phyloP scores from a whole-genome alignment of 2,329 filamentous ascomycete genomes.

The Parastagonospora avenae region DNA sequence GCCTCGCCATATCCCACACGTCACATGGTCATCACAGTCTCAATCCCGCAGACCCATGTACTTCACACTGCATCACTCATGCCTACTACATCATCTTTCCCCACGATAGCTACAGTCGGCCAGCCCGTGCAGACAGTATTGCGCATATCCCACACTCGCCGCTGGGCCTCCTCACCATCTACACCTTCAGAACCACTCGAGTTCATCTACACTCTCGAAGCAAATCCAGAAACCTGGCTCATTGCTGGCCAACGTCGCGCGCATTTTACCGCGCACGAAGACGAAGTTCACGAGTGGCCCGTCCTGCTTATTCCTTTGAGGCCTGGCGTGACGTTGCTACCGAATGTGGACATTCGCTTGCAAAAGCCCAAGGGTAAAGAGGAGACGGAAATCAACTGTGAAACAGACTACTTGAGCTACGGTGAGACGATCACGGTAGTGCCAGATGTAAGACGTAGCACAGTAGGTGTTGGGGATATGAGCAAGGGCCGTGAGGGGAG shows the following conservation, averaged over 20 bases:
- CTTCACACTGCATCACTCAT: slow-evolving; percentile 78
- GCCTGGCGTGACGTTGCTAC: slow-evolving; percentile 77
- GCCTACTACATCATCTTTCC: slow-evolving; percentile 29
- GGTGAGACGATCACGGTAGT: slow-evolving; percentile 79
- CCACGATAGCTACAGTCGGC: slow-evolving; percentile 61
- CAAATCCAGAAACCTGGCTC: slow-evolving; percentile 78
- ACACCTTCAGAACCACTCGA: slow-evolving; percentile 60
- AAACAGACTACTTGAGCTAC: slow-evolving; percentile 79
- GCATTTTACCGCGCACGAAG: slow-evolving; percentile 67
- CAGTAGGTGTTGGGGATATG: slow-evolving; percentile 42
- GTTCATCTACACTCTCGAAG: slow-evolving; percentile 83
- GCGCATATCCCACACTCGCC: slow-evolving; percentile 60
- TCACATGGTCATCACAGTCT: slow-evolving; percentile 85
- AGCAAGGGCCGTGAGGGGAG: slow-evolving; percentile 20
- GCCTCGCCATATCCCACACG: slow-evolving; percentile 52
- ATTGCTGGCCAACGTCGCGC: slow-evolving; percentile 81
- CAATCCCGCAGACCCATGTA: slow-evolving; percentile 81
- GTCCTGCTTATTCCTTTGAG: slow-evolving; percentile 81
- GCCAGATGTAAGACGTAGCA: slow-evolving; percentile 72
- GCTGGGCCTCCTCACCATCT: slow-evolving; percentile 51
- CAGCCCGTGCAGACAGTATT: slow-evolving; percentile 69
- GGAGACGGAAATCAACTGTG: slow-evolving; percentile 59
- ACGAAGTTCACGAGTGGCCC: slow-evolving; percentile 60
- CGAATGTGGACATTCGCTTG: slow-evolving; percentile 74
- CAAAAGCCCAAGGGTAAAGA: slow-evolving; percentile 53